These are phyloP conservation scores for Diplotaxis tenuifolia DNA, from an alignment of 345 rosid genomes.

Conservation along the genomic window DNA sequence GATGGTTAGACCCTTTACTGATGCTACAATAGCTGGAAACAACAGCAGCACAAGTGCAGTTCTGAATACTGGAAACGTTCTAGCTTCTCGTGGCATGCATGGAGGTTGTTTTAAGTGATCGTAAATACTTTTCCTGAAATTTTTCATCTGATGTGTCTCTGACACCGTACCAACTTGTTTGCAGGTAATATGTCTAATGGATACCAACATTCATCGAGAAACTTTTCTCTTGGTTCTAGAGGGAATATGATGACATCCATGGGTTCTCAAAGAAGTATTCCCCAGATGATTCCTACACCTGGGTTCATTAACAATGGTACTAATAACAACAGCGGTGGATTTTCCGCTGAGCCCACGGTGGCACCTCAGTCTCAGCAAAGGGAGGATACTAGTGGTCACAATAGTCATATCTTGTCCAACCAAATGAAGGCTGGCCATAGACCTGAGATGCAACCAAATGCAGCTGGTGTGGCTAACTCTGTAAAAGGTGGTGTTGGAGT, in stretches of 20 bases:
- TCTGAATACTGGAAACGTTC: slow-evolving; percentile 51
- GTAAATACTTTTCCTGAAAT: slow-evolving; percentile 30
- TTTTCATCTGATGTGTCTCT: slow-evolving; percentile 14
- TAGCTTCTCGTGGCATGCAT: slow-evolving; percentile 53
- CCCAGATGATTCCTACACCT: slow-evolving; percentile 98
- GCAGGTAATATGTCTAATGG: slow-evolving; percentile 70
- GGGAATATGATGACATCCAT: slow-evolving; percentile 71
- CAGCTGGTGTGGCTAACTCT: slow-evolving; percentile 62
- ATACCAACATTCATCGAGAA: slow-evolving; percentile 64
- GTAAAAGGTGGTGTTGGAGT: slow-evolving; percentile 60
- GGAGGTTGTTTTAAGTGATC: slow-evolving; percentile 54
- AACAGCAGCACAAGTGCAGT: slow-evolving; percentile 47
- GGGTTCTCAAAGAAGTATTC: slow-evolving; percentile 58
- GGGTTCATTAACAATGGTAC: slow-evolving; percentile 54
- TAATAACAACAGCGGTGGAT: slow-evolving; percentile 49
- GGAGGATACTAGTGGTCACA: slow-evolving; percentile 59
- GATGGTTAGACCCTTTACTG: slow-evolving; percentile 57
- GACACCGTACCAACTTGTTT: slow-evolving; percentile 22
- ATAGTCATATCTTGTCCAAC: slow-evolving; percentile 62
- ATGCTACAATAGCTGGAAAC: slow-evolving; percentile 53
- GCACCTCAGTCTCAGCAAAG: slow-evolving; percentile 61
- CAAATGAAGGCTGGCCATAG: slow-evolving; percentile 61
- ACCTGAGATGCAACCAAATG: slow-evolving; percentile 69
- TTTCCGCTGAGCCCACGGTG: slow-evolving; percentile 67
- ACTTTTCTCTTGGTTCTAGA: slow-evolving; percentile 63